phyloP scores from a whole-genome alignment of 2,329 filamentous ascomycete species.

The Scleromitrula shiraiana region DNA sequence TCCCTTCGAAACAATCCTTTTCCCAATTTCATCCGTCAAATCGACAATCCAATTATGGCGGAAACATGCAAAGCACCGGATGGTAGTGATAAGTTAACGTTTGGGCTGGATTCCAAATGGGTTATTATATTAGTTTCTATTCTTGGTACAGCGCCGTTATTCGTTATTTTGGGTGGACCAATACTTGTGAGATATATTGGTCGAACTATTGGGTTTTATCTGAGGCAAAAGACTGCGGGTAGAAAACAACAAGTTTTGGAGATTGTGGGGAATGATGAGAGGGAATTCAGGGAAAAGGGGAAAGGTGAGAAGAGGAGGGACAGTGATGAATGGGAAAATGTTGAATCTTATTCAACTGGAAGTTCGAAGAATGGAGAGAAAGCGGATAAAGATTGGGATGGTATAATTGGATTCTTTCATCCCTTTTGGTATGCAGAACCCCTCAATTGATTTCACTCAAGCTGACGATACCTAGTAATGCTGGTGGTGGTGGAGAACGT shows the following conservation, averaged over 20 bases:
- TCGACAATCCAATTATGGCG: conserved; percentile 17
- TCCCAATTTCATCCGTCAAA: background rate
- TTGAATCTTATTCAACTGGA: conserved; percentile 46
- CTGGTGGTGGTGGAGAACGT: conserved; percentile 88
- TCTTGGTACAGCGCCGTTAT: conserved; percentile 29
- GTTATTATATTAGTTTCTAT: conserved; percentile 25
- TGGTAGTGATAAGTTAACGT: conserved; percentile 23
- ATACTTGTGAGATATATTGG: conserved; percentile 27
- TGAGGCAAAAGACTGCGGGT: conserved; percentile 56
- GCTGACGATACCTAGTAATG: conserved; percentile 55
- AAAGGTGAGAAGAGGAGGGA: conserved; percentile 34
- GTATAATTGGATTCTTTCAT: conserved; percentile 93
- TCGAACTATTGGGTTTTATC: conserved; percentile 47
- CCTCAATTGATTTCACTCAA: background rate
- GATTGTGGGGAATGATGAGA: conserved; percentile 36
- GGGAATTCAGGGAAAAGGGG: conserved; percentile 13
- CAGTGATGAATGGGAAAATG: conserved; percentile 60
- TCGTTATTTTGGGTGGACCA: conserved; percentile 21
- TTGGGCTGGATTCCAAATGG: conserved; percentile 27
- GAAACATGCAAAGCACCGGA: conserved; percentile 27
- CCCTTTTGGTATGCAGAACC: conserved; percentile 68
- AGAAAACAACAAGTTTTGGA: conserved; percentile 50
- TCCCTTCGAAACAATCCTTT: conserved; percentile 1
- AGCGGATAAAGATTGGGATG: conserved; percentile 59
- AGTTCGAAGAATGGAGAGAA: conserved; percentile 36